Base-by-base conservation (phyloP, 148 eudicot species). In the Chenopodium album region DNA sequence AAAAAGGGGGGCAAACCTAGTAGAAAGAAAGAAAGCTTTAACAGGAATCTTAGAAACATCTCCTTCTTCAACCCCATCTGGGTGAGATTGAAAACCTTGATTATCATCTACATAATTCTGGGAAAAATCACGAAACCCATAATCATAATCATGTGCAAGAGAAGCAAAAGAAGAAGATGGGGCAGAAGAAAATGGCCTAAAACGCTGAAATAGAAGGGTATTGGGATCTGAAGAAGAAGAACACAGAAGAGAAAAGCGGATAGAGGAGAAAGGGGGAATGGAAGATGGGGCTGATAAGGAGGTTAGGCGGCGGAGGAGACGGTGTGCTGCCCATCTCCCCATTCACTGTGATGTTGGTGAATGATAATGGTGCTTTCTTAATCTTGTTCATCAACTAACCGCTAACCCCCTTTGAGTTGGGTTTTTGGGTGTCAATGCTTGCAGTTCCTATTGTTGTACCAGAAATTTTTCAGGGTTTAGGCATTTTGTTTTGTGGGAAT, bases 11-110 rank as follows among this genome's bases (percentile, higher is more conserved):
- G 3, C 59, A 81, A 81, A 85, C 87, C 87, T 85, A 73, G 99
- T 94, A 63, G 92, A 92, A 0, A 96, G 86, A 82, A 96, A 96
- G 83, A 86, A 94, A 46, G 99, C 97, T 83, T 89, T 91, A 52
- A 96, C 88, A 5, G 97, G 92, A 78, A 96, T 91, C 73, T 88
- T 94, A 19, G 87, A 91, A 48, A 78, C 65, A 13, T 82, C 86
- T 62, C 82, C 88, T 9, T 88, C 88, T 1, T 76, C 85, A 31
- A 85, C 87, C 9, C 56, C 92, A 32, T 81, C 77, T 54, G 86
- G 85, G 11, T 50, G 31, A 47, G 82, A 72, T 20, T 77, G 82
- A 78, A 65, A 54, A 47, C 26, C n/a, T 3, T 14, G 17, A 54
- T 54, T 16, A 14, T 63, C 66, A 31, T 80, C 68, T 17, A 22